Base-by-base conservation (phyloP, 2,329 filamentous ascomycete genomes). In the Meredithiella fracta region DNA sequence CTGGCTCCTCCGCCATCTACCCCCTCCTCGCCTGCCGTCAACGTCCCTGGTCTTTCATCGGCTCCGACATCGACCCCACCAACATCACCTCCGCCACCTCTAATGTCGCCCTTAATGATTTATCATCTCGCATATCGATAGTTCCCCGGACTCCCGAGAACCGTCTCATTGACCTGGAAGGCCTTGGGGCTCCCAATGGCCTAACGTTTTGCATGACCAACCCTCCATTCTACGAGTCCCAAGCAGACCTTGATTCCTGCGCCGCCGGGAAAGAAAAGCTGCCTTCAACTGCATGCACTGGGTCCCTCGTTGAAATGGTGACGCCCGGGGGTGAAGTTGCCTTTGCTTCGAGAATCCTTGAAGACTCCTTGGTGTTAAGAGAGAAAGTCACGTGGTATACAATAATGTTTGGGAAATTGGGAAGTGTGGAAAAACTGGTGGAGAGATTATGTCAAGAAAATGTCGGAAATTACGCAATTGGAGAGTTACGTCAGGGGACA, bases 171-270 rank as follows among this genome's bases (percentile, higher is more conserved):
- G 82, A 85, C 0, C 64, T 88, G 0, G 71, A 80, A 40, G 72
- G 73, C 0, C 64, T 82, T 1, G 67, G 66, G 22, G 65, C 77
- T 3, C 65, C 69, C 6, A 64, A 60, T 2, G 26, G 29, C n/a
- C 72, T 94, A 47, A 83, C 91, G 65, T 96, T 97, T 65, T 81
- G 79, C 58, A 94, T 97, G 81, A 91, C 85, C 60, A 98, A 98
- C 62, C 92, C 92, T 0, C 92, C 92, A 0, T 98, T 98, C 69
- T 97, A 96, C 70, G 68, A 73, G n/a, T 89, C 86, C 0, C 70
- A 76, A 2, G 68, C 74, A 3, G 88, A 94, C 53, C 78, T 96
- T 67, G 61, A 75, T 2, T 69, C 72, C 3, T 83, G 83, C 1
- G 83, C 86, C 0, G 67, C 72, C 15, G 68, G 74, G 38, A 95